These are phyloP conservation scores for Coriaria nepalensis DNA, from an alignment of 306 rosid species.

Conservation along the genomic window DNA sequence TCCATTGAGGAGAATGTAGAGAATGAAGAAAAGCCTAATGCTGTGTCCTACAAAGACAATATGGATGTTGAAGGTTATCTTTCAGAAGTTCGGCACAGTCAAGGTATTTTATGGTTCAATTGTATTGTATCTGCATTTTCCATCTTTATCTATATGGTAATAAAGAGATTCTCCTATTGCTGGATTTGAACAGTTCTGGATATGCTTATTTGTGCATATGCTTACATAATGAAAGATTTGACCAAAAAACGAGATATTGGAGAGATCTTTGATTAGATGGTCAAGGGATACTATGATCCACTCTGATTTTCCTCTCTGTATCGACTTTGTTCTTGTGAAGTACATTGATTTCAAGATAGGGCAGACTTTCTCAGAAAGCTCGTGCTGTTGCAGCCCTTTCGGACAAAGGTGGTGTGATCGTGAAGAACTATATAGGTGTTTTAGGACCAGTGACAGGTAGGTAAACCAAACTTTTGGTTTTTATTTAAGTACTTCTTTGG, in stretches of 20 bases:
- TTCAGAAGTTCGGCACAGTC: slow-evolving; percentile 58
- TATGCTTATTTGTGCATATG: too few species aligned
- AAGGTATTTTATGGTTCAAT: slow-evolving; percentile 34
- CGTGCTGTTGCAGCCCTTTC: slow-evolving; percentile 79
- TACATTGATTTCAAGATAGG: slow-evolving; percentile 79
- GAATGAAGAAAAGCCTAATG: slow-evolving; percentile 30
- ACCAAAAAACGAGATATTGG: too few species aligned
- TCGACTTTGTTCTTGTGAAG: slow-evolving; percentile 22
- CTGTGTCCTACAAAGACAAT: slow-evolving; percentile 38
- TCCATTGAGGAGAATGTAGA: slow-evolving; percentile 23
- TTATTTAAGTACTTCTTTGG: too few species aligned
- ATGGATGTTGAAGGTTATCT: slow-evolving; percentile 54
- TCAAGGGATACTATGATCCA: neutral
- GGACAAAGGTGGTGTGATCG: slow-evolving; percentile 55
- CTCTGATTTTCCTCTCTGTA: slow-evolving; percentile 8
- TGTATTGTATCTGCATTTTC: neutral
- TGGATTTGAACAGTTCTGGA: too few species aligned
- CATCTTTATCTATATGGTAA: neutral
- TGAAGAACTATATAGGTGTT: slow-evolving; percentile 54
- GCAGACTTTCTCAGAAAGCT: slow-evolving; percentile 70
- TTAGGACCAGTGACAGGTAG: slow-evolving; percentile 74
- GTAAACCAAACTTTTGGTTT: too few species aligned
- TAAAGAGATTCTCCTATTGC: too few species aligned
- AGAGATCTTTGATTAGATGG: too few species aligned
- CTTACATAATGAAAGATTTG: too few species aligned